Evolutionary conservation across 306 rosid species (phyloP), one percentile per base, ranked within the genome.

Genomic region (Castanospermum australe): DNA sequence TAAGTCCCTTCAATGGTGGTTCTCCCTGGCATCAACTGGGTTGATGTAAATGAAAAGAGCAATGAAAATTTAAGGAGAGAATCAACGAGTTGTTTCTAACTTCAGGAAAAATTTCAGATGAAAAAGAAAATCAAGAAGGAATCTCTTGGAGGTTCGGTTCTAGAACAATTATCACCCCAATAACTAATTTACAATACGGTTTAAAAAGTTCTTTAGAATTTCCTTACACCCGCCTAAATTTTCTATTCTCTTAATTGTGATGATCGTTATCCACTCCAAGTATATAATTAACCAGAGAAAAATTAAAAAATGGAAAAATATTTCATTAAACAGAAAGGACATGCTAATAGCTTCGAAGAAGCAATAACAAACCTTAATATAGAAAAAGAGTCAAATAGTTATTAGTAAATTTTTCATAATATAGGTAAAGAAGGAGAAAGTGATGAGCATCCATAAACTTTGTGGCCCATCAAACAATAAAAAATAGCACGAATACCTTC

Each of bases 121-220:
- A n/a, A n/a, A n/a, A n/a, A n/a, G n/a, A 33, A 65, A 80, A 57
- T 68, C 32, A 22, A 71, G n/a, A 32, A 57, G 64, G 22, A 67
- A 33, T 5, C 48, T 21, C 36, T n/a, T 60, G 44, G 13, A 71
- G 47, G 51, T 67, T n/a, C n/a, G n/a, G n/a, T n/a, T 74, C 63
- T 36, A 41, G 3, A 33, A 47, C 17, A 51, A 22, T 17, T n/a
- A 36, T 70, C 18, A 15, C 45, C 30, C 41, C n/a, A n/a, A 55
- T 17, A 18, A 21, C 24, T 48, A 70, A 30, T 21, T 12, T 61
- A 12, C 57, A 33, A 2, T 13, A 6, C 5, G 39, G 21, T 30
- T 28, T 60, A 15, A 28, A 0, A 18, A 8, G 25, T 68, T 25
- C 22, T 67, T 5, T 22, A 13, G 7, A 6, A 0, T 41, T 44